Evolutionary conservation across 768 basidiomycete genomes (phyloP), one percentile per base, ranked within the genome.

Genomic region (Daedaleopsis sinensis): DNA sequence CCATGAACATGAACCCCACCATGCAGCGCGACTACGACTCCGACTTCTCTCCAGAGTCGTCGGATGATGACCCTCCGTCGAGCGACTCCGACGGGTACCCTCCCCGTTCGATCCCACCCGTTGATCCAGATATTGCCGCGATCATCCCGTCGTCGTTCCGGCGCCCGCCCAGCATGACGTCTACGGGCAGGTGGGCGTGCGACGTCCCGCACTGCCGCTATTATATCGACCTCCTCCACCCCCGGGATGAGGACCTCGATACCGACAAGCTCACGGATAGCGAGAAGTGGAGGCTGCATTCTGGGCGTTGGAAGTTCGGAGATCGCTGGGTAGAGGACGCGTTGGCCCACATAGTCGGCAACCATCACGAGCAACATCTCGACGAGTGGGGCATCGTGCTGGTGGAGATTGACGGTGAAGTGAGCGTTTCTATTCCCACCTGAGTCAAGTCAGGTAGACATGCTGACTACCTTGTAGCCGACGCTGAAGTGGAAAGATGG

Each of bases 41-140:
- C 0, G 86, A 88, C 66, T 88, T 87, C 68, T 83, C 82, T 12
- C 79, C 81, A n/a, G 67, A 71, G 8, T 84, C 84, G 10, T 23
- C 21, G 13, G 47, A 49, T 5, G 79, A 81, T 21, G 73, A 72
- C 13, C 74, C 79, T 7, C 77, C 79, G 46, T 76, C 79, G 11
- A 58, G 56, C 49, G 71, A 72, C 15, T 66, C 65, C 43, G 53
- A 69, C 12, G 61, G 42, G 58, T 57, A 19, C 73, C 79, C 42
- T 54, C 55, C 71, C 1, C 75, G 73, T 23, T 21, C 65, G 3
- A 11, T 44, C 35, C 48, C 60, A 0, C 54, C 65, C 12, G 60
- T 58, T 15, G 57, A 71, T 65, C 64, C 64, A 50, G 57, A 61
- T 43, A 50, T 75, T 37, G 15, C 59, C 57, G 65, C 59, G 48